These are phyloP conservation scores for Pseudozyma thailandica DNA, from an alignment of 1,284 basidiomycete species.

Conservation along the genomic window DNA sequence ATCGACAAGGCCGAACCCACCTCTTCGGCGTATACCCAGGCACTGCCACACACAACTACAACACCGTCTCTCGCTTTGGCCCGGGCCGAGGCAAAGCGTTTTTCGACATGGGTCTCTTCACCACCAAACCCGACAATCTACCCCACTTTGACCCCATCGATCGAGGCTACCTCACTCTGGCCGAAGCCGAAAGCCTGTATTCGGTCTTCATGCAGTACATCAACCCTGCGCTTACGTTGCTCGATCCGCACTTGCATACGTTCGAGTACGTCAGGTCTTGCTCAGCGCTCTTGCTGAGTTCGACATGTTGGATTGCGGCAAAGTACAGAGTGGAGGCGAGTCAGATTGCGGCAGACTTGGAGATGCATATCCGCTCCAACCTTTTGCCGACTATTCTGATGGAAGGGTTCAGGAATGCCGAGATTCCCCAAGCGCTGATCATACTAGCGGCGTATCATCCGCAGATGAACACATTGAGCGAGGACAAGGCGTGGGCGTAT, in stretches of 20 bases:
- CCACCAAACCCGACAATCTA: slow-evolving; percentile 42
- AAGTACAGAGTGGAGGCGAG: slow-evolving; percentile 39
- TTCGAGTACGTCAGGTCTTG: slow-evolving; percentile 47
- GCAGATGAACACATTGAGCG: slow-evolving; percentile 41
- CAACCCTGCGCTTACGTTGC: slow-evolving; percentile 50
- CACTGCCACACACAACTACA: slow-evolving; percentile 15
- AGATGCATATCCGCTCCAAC: slow-evolving; percentile 36
- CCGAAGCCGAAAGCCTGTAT: slow-evolving; percentile 39
- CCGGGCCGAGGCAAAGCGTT: slow-evolving; percentile 46
- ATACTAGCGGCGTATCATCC: slow-evolving; percentile 49
- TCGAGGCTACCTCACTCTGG: slow-evolving; percentile 33
- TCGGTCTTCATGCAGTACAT: slow-evolving; percentile 43
- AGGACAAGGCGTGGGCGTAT: slow-evolving; percentile 52
- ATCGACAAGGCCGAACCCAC: slow-evolving; percentile 14
- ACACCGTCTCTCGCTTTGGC: slow-evolving; percentile 37
- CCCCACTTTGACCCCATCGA: slow-evolving; percentile 50
- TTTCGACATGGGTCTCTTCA: slow-evolving; percentile 47
- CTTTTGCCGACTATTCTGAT: slow-evolving; percentile 43
- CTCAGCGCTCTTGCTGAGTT: slow-evolving; percentile 46
- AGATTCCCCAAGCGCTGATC: slow-evolving; percentile 47
- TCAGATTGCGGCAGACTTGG: slow-evolving; percentile 35
- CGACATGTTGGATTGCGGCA: slow-evolving; percentile 48
- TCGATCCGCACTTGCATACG: slow-evolving; percentile 53
- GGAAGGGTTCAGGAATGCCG: slow-evolving; percentile 46
- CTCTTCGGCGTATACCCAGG: slow-evolving; percentile 27